Conservation (phyloP, 1,139 yeast species). For the Taiozyma sp. region DNA sequence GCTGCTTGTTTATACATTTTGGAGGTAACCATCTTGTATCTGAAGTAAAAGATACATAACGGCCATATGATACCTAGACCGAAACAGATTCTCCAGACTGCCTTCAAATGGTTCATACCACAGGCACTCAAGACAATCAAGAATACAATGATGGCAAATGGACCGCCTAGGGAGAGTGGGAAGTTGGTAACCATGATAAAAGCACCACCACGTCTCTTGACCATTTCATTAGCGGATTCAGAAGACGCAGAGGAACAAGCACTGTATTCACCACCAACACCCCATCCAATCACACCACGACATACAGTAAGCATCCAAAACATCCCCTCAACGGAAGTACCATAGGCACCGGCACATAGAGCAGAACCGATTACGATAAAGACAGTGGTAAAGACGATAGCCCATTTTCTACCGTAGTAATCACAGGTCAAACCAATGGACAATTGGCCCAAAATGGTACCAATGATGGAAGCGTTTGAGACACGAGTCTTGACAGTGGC, state of each 20-base stretch:
- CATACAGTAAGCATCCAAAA: constrained; percentile 72
- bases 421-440: constrained; percentile 52
- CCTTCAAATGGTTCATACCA: constrained; percentile 41
- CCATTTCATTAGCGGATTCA: constrained; percentile 71
- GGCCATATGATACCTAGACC: constrained; percentile 80
- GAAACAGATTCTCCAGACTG: constrained; percentile 71
- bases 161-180: constrained; percentile 73
- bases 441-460: constrained; percentile 56
- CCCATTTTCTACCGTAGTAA: constrained; percentile 54
- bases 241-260: constrained; percentile 61
- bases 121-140: constrained; percentile 63
- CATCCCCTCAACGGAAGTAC: constrained; percentile 46
- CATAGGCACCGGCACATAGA: constrained; percentile 56
- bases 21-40: constrained; percentile 67
- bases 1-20: constrained; percentile 50
- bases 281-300: constrained; percentile 69
- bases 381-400: constrained; percentile 50
- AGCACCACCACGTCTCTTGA: constrained; percentile 57
- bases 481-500: constrained; percentile 47
- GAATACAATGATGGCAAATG: constrained; percentile 65
- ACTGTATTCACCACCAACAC: constrained; percentile 72
- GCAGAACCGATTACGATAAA: constrained; percentile 52
- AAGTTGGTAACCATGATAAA: constrained; percentile 66
- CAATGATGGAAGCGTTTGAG: constrained; percentile 54
- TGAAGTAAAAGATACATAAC: constrained; percentile 63